Conservation (phyloP, 352 stramenopile species). For the Globisporangium acanthophoron region DNA sequence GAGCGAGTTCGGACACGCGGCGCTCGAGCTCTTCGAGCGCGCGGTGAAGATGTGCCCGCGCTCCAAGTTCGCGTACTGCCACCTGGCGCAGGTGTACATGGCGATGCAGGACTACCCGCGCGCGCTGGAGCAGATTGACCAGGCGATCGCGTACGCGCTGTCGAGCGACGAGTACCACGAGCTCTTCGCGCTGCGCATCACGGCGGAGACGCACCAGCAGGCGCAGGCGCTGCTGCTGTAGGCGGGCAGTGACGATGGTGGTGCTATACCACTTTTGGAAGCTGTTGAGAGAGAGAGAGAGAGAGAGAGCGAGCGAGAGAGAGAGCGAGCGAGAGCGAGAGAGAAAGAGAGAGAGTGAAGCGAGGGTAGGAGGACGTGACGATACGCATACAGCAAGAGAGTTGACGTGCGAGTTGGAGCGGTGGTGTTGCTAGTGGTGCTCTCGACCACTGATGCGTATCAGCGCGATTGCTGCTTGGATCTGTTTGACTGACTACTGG, state of each 20-base stretch:
- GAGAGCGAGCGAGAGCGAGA: too few relatives aligned
- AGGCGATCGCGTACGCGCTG: slow-evolving; percentile 66
- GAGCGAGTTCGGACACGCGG: slow-evolving; percentile 60
- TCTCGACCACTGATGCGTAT: not conserved
- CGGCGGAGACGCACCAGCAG: slow-evolving; percentile 70
- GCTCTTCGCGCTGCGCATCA: slow-evolving; percentile 74
- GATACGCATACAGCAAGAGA: not conserved
- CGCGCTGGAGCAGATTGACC: slow-evolving; percentile 79
- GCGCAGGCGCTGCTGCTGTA: slow-evolving; percentile 60
- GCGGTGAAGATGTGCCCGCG: slow-evolving; percentile 70
- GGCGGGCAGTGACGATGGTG: not conserved
- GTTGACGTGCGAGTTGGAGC: too few relatives aligned
- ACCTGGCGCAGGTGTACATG: slow-evolving; percentile 82
- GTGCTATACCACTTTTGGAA: not conserved
- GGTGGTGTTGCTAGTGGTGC: not conserved
- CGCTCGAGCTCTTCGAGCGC: slow-evolving; percentile 70
- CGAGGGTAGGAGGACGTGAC: not conserved
- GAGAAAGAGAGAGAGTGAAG: too few relatives aligned
- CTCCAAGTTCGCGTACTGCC: slow-evolving; percentile 82
- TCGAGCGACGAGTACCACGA: slow-evolving; percentile 73
- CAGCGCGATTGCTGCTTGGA: too few relatives aligned
- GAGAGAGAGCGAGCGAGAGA: not conserved
- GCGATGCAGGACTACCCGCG: slow-evolving; percentile 77
- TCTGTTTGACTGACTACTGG: too few relatives aligned
- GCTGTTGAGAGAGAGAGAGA: not conserved